phyloP scores from a whole-genome alignment of 768 basidiomycete genomes.

The Tremella fuciformis region DNA sequence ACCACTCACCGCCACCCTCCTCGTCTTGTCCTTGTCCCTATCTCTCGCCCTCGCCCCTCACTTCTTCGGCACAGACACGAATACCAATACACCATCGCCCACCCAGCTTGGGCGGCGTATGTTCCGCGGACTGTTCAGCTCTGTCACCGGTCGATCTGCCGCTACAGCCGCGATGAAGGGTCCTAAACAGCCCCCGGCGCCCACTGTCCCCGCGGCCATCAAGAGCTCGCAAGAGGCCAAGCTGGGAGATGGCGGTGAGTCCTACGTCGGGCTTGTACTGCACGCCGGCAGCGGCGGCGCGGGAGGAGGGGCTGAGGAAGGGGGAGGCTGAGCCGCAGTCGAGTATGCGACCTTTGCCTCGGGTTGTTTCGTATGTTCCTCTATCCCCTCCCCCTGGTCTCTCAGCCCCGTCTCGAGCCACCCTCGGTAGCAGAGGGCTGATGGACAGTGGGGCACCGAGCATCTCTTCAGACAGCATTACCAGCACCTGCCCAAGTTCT shows the following conservation, averaged over 20 bases:
- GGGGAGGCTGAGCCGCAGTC: slow-evolving; percentile 24
- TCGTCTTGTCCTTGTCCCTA: background rate
- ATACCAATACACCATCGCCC: no score
- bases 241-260: slow-evolving; percentile 44
- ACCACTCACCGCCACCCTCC: no score
- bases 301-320: background rate
- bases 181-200: slow-evolving; percentile 44
- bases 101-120: background rate
- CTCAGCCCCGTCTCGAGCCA: no score
- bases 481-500: slow-evolving; percentile 47
- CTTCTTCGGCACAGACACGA: no score
- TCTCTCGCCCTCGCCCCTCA: background rate
- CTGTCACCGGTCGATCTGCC: slow-evolving; percentile 7
- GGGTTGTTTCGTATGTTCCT: slow-evolving; percentile 50
- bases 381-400: background rate
- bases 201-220: slow-evolving; percentile 50
- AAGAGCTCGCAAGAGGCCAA: slow-evolving; percentile 33
- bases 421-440: background rate
- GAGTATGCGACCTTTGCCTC: slow-evolving; percentile 51
- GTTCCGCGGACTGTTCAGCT: slow-evolving; percentile 18
- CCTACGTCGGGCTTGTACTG: background rate
- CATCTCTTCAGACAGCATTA: slow-evolving; percentile 50
- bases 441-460: slow-evolving; percentile 49
- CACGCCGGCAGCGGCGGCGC: background rate
- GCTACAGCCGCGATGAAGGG: background rate